phyloP scores from a whole-genome alignment of 257 asterid genomes.

The Cynanchum wilfordii region DNA sequence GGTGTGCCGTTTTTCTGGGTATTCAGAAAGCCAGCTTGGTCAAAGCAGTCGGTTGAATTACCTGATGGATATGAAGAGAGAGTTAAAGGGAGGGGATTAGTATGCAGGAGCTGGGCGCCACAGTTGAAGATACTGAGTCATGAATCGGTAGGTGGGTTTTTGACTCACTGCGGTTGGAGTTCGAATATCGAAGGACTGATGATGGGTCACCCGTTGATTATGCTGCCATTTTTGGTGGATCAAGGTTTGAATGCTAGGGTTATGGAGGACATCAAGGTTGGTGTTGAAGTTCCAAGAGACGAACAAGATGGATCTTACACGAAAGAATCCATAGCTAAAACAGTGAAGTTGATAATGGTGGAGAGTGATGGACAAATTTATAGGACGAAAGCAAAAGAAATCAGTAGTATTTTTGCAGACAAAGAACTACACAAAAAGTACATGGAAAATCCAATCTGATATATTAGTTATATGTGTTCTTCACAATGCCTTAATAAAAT shows the following conservation, averaged over 20 bases:
- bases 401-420: background rate
- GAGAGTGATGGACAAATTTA: constrained; percentile 4
- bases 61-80: constrained; percentile 35
- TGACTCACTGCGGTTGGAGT: constrained; percentile 52
- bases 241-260: constrained; percentile 36
- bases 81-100: constrained; percentile 29
- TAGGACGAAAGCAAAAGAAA: background rate
- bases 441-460: background rate
- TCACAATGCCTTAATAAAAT: too few relatives aligned
- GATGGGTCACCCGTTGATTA: constrained; percentile 27
- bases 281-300: constrained; percentile 28
- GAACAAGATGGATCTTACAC: constrained; percentile 31
- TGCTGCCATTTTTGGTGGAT: constrained; percentile 33
- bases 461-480: too few relatives aligned
- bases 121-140: constrained; percentile 43
- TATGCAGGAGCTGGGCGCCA: constrained; percentile 50
- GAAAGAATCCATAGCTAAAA: constrained; percentile 23
- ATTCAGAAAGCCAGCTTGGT: constrained; percentile 23
- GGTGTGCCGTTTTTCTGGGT: constrained; percentile 39
- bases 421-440: background rate
- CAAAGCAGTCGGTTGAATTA: background rate
- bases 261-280: constrained; percentile 26
- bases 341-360: constrained; percentile 28
- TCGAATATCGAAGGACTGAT: constrained; percentile 32
- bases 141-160: constrained; percentile 41